phyloP scores from a whole-genome alignment of 2,329 filamentous ascomycete genomes.

The Paecilomyces formosus region DNA sequence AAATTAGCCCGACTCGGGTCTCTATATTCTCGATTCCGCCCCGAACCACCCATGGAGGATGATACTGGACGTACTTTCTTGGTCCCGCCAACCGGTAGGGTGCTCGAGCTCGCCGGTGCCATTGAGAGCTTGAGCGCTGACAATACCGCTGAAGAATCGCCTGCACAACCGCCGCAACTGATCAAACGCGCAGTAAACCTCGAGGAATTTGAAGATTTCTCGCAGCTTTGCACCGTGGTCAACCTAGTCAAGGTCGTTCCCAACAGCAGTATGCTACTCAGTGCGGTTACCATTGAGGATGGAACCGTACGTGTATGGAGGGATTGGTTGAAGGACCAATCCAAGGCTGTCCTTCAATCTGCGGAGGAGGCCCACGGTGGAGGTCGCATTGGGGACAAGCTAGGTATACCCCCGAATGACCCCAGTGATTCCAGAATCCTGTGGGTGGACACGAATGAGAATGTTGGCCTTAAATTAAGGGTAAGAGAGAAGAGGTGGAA shows the following conservation, averaged over 20 bases:
- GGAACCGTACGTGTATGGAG: conserved; percentile 64
- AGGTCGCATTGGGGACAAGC: conserved; percentile 8
- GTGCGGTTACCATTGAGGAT: conserved; percentile 59
- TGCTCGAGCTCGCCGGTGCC: conserved; percentile 20
- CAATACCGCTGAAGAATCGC: neutral
- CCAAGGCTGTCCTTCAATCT: conserved; percentile 2
- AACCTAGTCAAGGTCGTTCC: conserved; percentile 62
- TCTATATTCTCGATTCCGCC: conserved; percentile 66
- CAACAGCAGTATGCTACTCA: conserved; percentile 54
- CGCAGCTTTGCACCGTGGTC: conserved; percentile 62
- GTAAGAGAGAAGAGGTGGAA: conserved; percentile 49
- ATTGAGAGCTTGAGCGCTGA: conserved; percentile 13
- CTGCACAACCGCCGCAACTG: conserved; percentile 7
- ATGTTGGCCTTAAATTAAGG: conserved; percentile 62
- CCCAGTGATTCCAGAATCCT: conserved; percentile 44
- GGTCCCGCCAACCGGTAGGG: neutral
- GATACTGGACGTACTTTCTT: neutral
- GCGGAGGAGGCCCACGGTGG: conserved; percentile 13
- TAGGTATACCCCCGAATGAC: conserved; percentile 9
- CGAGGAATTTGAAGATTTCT: conserved; percentile 64
- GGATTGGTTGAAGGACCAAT: conserved; percentile 56
- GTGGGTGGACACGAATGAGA: conserved; percentile 59
- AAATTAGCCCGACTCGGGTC: conserved; percentile 42
- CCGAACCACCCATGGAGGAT: conserved; percentile 49
- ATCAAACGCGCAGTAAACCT: conserved; percentile 57